Base-by-base conservation (phyloP, 2,329 filamentous ascomycete genomes). In the Claviceps sp. region DNA sequence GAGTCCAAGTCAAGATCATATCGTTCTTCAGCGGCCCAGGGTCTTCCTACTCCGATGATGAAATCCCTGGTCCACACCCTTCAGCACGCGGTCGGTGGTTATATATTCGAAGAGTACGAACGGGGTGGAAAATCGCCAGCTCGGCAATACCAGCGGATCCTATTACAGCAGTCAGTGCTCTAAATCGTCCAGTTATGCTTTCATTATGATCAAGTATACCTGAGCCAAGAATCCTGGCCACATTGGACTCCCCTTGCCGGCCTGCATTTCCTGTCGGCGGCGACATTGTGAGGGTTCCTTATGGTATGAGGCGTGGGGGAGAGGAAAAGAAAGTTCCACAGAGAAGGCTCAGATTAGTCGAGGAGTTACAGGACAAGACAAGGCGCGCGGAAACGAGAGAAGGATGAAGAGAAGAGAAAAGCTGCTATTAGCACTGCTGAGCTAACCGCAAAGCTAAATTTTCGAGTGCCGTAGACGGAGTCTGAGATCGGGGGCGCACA, bases 61-160 rank as follows among this genome's bases (percentile, higher is more conserved):
- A 11, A 34, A 34, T 11, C 9, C 30, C 30, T 34, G 9, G 30
- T 34, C 30, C 30, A 34, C 30, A 34, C 30, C 30, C 30, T 34
- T 34, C 30, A 34, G 11, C 30, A 11, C 30, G 30, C 30, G 30
- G 9, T 34, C 9, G 30, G 4, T 34, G 26, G 7, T n/a, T 16
- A 52, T 3, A 24, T 18, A 11, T 44, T 47, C 20, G 54, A 54
- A 52, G 50, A 52, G 52, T 55, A 66, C 76, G 60, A 77, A 89
- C 89, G 58, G 89, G 89, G 67, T 95, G 89, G 77, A 96, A 96
- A 68, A 96, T 82, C 64, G 89, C 82, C 64, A 96, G 76, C 72
- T 96, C 91, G 62, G 90, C 85, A 68, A 96, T 91, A 75, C 90
- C 90, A 65, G 90, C 89, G 65, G 84, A 88, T 65, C 90, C 90